Evolutionary conservation across 805 yeast species (phyloP), one percentile per base, ranked within the genome.

Genomic region (Spathaspora passalidarum): DNA sequence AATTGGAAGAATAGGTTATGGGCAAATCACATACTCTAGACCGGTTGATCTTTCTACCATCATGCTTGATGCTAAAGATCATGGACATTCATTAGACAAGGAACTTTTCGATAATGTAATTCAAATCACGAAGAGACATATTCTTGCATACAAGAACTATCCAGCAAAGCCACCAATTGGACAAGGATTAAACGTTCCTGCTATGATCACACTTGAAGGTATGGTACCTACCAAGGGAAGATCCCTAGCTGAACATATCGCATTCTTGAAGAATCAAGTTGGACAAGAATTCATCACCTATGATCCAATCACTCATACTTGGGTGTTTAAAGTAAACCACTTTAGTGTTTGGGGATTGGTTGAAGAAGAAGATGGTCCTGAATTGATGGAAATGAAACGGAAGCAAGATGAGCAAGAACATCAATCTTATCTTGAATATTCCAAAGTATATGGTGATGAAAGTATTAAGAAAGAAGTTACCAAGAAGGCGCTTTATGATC

Each of bases 341-440:
- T 94, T 94, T 58, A 89, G 96, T 68, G 80, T 87, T 5, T 94
- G 97, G 97, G 98, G 98, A 5, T 66, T 94, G 32, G 75, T 84
- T 22, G 52, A 49, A 22, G 43, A 32, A 16, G 21, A 26, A 7
- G 43, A 44, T 17, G 56, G 53, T 34, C 41, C 44, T 18, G 49
- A 44, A 2, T 73, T 79, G 37, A 40, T 56, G 32, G 59, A 47
- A 11, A 45, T 66, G 45, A 65, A 68, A 44, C 56, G 67, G 43
- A 54, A 60, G 43, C 73, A 69, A 46, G 72, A 68, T 40, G 53
- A 40, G 9, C 45, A 53, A 36, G 89, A 81, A 51, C 73, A 69
- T 9, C 76, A 75, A 20, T 64, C 73, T 7, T 40, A 54, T 7
- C 38, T 53, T 6, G 63, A 57, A 35, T 65, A 64, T 49, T 54